Evolutionary conservation across 768 basidiomycete genomes (phyloP), one percentile per base, ranked within the genome.

Genomic region (Collybia mongolica): DNA sequence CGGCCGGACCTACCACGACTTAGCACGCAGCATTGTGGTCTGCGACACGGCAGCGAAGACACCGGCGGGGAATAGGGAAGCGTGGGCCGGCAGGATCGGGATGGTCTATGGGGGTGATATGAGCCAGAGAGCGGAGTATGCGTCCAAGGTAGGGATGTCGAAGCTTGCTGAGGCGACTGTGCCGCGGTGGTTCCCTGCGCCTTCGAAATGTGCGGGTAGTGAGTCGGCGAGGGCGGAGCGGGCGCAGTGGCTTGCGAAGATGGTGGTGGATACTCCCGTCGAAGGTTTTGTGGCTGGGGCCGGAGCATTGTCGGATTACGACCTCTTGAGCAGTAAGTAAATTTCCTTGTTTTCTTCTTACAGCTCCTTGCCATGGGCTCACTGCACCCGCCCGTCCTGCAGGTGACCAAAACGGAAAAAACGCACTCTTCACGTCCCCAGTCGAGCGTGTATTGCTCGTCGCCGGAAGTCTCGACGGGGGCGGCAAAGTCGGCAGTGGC

Each of bases 41-140:
- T 81, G 79, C 53, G 79, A 77, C 51, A 81, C 79, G 0, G 64
- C 68, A 0, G 63, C 75, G 3, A 62, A 65, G 19, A 79, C 79
- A 0, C 66, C 77, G 1, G 54, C 64, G 0, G 78, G 76, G 1
- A 81, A 80, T 58, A 66, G 65, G 48, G 65, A 71, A 9, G 77
- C 79, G 2, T 82, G 80, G 80, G 72, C 72, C 37, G 71, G 70
- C 7, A 65, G 79, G 15, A 74, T 76, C 18, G 60, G 60, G 12
- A 58, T 78, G 5, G 72, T 69, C 2, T 64, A 58, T 40, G 66
- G 68, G 8, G 54, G 40, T 12, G 53, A 50, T 0, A 52, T 40
- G 2, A 53, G 57, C 0, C 56, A 64, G 12, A 54, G 49, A 0
- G 39, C 54, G 12, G 64, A 56, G 20, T 68, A 69, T 40, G 72